Evolutionary conservation across 495 filamentous ascomycete genomes (phyloP).

Genomic region (Sordaria brevicollis): DNA sequence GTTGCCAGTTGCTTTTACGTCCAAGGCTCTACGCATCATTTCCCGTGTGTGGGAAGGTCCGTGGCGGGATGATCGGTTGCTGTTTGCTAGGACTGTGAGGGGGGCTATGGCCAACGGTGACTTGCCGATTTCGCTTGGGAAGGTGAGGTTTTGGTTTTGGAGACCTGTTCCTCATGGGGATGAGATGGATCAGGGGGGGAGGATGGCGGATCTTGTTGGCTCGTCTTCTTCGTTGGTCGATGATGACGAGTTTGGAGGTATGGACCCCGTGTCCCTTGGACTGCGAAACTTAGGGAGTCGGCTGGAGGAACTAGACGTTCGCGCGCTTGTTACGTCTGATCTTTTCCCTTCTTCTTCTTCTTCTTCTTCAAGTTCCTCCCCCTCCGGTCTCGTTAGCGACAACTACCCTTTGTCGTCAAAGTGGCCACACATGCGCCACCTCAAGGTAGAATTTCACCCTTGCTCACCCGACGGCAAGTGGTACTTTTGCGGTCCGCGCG

Average conservation of each 20-base stretch:
- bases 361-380: background rate
- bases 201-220: constrained; percentile 14
- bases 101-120: constrained; percentile 3
- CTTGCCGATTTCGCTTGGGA: constrained; percentile 10
- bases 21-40: constrained; percentile 9
- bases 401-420: background rate
- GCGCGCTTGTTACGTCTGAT: constrained; percentile 23
- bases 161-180: constrained; percentile 2
- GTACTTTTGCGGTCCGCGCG: constrained; percentile 22
- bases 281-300: constrained; percentile 10
- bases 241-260: background rate
- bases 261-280: constrained; percentile 17
- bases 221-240: background rate
- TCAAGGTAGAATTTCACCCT: constrained; percentile 20
- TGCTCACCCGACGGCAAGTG: constrained; percentile 19
- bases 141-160: constrained; percentile 17
- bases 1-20: constrained; percentile 7
- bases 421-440: constrained; percentile 20
- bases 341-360: constrained; percentile 17
- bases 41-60: constrained; percentile 16
- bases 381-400: background rate
- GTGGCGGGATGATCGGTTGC: constrained; percentile 16
- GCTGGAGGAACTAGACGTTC: constrained; percentile 11
- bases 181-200: constrained; percentile 11
- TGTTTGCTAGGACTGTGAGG: constrained; percentile 11